Conservation (phyloP, 1,284 basidiomycete species). For the Coniophora puteana region DNA sequence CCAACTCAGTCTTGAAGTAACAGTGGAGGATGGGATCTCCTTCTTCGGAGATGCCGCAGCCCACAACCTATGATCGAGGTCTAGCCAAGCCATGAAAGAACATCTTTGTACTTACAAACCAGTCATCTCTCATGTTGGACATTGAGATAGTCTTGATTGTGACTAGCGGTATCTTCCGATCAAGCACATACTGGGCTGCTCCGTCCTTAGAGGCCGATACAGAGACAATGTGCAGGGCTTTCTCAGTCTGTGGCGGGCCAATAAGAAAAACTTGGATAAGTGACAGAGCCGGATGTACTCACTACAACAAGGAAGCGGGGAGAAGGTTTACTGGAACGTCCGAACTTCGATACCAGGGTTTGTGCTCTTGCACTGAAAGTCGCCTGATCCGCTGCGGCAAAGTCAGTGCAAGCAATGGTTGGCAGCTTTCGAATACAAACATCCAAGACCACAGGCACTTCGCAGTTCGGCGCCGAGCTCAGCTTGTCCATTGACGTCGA, state of each 20-base stretch:
- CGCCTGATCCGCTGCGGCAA: conserved; percentile 60
- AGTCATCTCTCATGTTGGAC: conserved; percentile 93
- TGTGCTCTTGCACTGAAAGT: conserved; percentile 87
- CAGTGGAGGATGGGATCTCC: conserved; percentile 94
- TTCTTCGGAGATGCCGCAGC: conserved; percentile 79
- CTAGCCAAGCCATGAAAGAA: not conserved
- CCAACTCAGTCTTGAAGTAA: conserved; percentile 95
- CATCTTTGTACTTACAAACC: conserved; percentile 61
- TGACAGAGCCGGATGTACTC: conserved; percentile 27
- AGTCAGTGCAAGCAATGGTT: conserved; percentile 6
- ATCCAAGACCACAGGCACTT: conserved; percentile 69
- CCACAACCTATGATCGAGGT: conserved; percentile 50
- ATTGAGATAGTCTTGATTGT: conserved; percentile 85
- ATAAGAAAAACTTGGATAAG: conserved; percentile 5
- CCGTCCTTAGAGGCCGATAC: conserved; percentile 73
- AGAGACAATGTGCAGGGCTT: conserved; percentile 84
- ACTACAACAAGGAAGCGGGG: conserved; percentile 92
- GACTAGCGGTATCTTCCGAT: conserved; percentile 87
- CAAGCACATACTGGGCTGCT: conserved; percentile 53
- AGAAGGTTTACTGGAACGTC: conserved; percentile 87
- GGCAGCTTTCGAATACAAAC: conserved; percentile 41
- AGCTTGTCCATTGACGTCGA: conserved; percentile 84
- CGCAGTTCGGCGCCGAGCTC: conserved; percentile 80
- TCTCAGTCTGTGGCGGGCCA: conserved; percentile 62
- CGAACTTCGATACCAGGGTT: conserved; percentile 83